Percentiles rank a stretch among this genome's conserved stretches.
These are phyloP conservation scores for Umbelopsis vinacea DNA, from an alignment of 192 early-diverging fungal genomes.

Conservation along the genomic window DNA sequence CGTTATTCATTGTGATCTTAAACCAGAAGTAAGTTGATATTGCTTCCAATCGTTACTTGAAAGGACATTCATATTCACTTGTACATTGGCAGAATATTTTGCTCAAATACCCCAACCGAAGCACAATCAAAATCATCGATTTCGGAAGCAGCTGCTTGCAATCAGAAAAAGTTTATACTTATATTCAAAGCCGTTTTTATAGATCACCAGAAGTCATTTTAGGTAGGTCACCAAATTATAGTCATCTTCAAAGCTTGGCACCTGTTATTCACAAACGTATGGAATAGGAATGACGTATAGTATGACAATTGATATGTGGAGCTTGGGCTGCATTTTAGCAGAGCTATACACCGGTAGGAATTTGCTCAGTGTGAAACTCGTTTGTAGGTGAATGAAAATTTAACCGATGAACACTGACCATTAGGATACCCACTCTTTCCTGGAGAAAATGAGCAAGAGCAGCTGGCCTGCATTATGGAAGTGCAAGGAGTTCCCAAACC, in stretches of 20 bases:
- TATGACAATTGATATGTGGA: conserved; percentile 98
- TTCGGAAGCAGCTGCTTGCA: conserved; percentile 95
- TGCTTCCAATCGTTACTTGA: conserved; percentile 18
- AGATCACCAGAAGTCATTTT: conserved; percentile 98
- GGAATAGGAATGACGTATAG: conserved; percentile 75
- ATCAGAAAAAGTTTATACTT: conserved; percentile 95
- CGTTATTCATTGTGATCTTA: conserved; percentile 97
- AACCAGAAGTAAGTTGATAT: conserved; percentile 81
- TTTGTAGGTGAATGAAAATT: too few relatives aligned
- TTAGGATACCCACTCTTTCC: conserved; percentile 72
- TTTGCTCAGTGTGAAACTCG: too few relatives aligned
- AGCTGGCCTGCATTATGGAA: conserved; percentile 96
- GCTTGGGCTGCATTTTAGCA: conserved; percentile 94
- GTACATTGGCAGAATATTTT: conserved; percentile 70
- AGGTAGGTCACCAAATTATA: conserved; percentile 32
- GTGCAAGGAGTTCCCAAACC: conserved; percentile 83
- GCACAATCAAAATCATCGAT: conserved; percentile 96
- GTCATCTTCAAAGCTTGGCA: background rate
- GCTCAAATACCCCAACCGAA: conserved; percentile 69
- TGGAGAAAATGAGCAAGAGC: conserved; percentile 97
- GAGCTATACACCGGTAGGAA: conserved; percentile 76
- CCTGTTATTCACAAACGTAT: background rate
- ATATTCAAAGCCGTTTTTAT: conserved; percentile 98
- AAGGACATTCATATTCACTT: background rate
- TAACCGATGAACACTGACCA: too few relatives aligned